Conservation (phyloP, 2,329 filamentous ascomycete genomes). For the Sarocladium brachiariae region DNA sequence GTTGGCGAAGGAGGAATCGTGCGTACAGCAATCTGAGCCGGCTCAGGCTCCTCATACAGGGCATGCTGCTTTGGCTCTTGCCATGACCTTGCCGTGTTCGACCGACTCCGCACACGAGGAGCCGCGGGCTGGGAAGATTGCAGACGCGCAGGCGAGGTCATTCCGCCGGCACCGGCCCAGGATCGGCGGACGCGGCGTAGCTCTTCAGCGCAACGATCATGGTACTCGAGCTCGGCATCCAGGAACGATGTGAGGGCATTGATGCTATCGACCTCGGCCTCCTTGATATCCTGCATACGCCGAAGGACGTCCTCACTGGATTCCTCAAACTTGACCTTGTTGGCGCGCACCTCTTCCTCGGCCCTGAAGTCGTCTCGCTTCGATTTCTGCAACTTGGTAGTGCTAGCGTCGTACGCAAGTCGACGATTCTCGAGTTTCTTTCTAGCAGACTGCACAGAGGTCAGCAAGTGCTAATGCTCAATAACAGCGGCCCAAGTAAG, state of each 20-base stretch:
- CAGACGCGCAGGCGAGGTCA: not conserved
- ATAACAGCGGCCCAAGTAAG: not conserved
- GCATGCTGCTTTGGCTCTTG: constrained; percentile 29
- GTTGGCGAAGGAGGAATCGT: constrained; percentile 22
- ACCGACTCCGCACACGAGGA: constrained; percentile 28
- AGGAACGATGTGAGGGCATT: constrained; percentile 74
- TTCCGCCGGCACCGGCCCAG: constrained; percentile 27
- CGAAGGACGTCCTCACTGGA: constrained; percentile 85
- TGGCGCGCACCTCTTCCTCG: constrained; percentile 83
- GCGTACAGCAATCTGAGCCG: constrained; percentile 38
- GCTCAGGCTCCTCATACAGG: constrained; percentile 26
- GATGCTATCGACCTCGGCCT: constrained; percentile 78
- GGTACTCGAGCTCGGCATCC: constrained; percentile 83
- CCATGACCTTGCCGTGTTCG: constrained; percentile 42
- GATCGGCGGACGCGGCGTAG: constrained; percentile 50
- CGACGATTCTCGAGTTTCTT: constrained; percentile 91
- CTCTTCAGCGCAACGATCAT: constrained; percentile 84
- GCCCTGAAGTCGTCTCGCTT: constrained; percentile 90
- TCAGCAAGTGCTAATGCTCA: not conserved
- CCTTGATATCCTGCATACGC: constrained; percentile 94
- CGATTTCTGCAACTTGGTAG: constrained; percentile 84
- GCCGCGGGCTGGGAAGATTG: constrained; percentile 9
- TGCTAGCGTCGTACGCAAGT: constrained; percentile 83
- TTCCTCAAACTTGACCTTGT: constrained; percentile 96
- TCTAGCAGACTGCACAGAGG: constrained; percentile 52